These are phyloP conservation scores for Fusarium torreyae DNA, from an alignment of 2,329 filamentous ascomycete species.

Conservation along the genomic window DNA sequence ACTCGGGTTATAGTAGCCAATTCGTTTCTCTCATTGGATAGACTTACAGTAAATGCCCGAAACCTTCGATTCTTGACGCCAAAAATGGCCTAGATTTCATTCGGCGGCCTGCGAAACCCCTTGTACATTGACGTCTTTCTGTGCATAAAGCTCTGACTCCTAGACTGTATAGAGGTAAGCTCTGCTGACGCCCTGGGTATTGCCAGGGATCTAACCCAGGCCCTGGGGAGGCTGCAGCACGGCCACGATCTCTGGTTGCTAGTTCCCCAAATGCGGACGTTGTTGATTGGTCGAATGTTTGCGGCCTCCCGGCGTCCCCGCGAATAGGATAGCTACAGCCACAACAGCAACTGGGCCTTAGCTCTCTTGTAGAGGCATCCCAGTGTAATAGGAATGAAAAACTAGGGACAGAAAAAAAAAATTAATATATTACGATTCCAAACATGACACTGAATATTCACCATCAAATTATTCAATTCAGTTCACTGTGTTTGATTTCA, in stretches of 20 bases:
- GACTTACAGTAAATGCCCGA: background rate
- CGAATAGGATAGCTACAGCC: conserved; percentile 46
- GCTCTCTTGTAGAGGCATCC: conserved; percentile 44
- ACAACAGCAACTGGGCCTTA: conserved; percentile 38
- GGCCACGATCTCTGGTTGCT: conserved; percentile 35
- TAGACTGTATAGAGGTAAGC: conserved; percentile 43
- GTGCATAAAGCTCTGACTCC: conserved; percentile 22
- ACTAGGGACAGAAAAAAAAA: conserved; percentile 16
- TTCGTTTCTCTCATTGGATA: conserved; percentile 7
- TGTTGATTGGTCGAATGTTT: conserved; percentile 37
- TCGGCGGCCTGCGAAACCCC: conserved; percentile 29
- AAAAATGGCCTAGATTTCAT: conserved; percentile 23
- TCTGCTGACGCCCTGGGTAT: conserved; percentile 33
- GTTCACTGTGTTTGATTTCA: conserved; percentile 1
- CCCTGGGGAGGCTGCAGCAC: conserved; percentile 29
- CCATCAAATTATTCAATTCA: conserved; percentile 15
- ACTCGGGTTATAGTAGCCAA: background rate
- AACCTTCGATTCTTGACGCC: conserved; percentile 38
- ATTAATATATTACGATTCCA: conserved; percentile 28
- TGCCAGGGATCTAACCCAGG: conserved; percentile 4
- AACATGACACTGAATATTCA: conserved; percentile 4
- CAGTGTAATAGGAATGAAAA: conserved; percentile 7
- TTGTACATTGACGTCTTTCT: conserved; percentile 25
- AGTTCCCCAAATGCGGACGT: background rate
- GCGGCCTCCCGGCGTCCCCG: conserved; percentile 50